Percentiles rank a stretch among this genome's conserved stretches.
Conservation (phyloP, 2,329 filamentous ascomycete species). For the Calonectria hongkongensis region DNA sequence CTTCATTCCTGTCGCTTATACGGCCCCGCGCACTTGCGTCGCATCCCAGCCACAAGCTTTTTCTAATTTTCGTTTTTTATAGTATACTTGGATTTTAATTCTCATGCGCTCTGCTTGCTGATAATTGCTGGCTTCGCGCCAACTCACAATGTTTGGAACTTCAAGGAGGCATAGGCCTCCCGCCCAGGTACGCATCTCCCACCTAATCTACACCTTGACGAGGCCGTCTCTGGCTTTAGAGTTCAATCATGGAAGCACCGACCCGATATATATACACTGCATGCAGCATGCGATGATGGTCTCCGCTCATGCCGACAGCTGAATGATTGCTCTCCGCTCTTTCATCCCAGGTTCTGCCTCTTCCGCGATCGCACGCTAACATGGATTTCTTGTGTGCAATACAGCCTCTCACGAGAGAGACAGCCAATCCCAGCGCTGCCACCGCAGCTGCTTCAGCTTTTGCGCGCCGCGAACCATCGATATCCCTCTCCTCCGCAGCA, state of each 20-base stretch:
- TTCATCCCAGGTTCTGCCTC: slow-evolving; percentile 30
- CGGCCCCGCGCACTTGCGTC: slow-evolving; percentile 35
- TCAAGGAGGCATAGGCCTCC: slow-evolving; percentile 70
- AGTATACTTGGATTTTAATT: slow-evolving; percentile 27
- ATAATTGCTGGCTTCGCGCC: slow-evolving; percentile 42
- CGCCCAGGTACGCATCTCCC: slow-evolving; percentile 67
- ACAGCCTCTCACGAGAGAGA: slow-evolving; percentile 78
- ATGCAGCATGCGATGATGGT: slow-evolving; percentile 3
- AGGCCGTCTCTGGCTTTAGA: slow-evolving; percentile 51
- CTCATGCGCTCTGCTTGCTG: slow-evolving; percentile 50
- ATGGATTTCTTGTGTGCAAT: slow-evolving; percentile 51
- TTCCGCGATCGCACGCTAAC: slow-evolving; percentile 47
- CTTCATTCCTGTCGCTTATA: slow-evolving; percentile 37
- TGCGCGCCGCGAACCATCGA: slow-evolving; percentile 78
- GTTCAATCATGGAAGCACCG: slow-evolving; percentile 45
- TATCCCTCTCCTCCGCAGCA: slow-evolving; percentile 86
- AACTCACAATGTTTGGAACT: slow-evolving; percentile 68
- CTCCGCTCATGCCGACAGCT: slow-evolving; percentile 23
- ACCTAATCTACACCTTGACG: slow-evolving; percentile 39
- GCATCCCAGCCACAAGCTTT: slow-evolving; percentile 37
- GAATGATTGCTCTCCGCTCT: slow-evolving; percentile 5
- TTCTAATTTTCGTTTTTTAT: slow-evolving; percentile 18
- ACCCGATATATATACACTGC: slow-evolving; percentile 19
- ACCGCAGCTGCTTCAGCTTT: slow-evolving; percentile 90
- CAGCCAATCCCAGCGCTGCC: slow-evolving; percentile 83